Evolutionary conservation across 1,284 basidiomycete genomes (phyloP).

Genomic region (Neotropicomus parvogracilis): DNA sequence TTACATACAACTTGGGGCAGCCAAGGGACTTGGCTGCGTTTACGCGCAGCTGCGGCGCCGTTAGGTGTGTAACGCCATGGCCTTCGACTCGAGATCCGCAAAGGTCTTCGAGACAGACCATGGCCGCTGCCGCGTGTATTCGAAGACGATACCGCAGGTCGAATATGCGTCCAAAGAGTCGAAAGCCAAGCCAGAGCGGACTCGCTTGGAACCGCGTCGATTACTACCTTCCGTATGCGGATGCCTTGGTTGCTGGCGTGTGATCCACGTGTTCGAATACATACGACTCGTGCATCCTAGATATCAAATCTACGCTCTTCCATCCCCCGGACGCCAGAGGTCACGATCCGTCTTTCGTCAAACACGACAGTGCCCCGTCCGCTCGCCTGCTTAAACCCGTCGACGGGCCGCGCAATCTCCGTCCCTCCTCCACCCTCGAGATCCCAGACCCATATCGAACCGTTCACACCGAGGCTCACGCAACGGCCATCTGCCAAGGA

Average conservation of each 20-base stretch:
- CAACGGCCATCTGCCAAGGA: conserved; percentile 76
- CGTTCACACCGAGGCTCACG: conserved; percentile 65
- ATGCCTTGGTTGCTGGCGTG: too few species aligned
- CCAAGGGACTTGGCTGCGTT: conserved; percentile 1
- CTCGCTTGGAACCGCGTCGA: neutral
- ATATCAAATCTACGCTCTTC: conserved; percentile 67
- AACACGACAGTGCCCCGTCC: conserved; percentile 55
- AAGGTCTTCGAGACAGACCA: too few species aligned
- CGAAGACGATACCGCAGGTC: neutral
- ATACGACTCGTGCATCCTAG: conserved; percentile 27
- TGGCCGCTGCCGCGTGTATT: too few species aligned
- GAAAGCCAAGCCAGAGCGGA: conserved; percentile 11
- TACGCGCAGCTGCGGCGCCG: neutral
- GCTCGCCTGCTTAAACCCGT: conserved; percentile 11
- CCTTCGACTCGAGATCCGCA: neutral
- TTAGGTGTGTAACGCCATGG: too few species aligned
- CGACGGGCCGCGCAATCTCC: conserved; percentile 45
- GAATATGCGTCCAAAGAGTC: too few species aligned
- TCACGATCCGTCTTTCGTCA: conserved; percentile 70
- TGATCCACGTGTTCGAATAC: neutral
- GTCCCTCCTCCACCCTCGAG: conserved; percentile 64
- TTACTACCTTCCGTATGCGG: conserved; percentile 19
- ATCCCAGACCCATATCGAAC: conserved; percentile 81
- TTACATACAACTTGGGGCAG: neutral
- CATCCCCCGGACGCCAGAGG: conserved; percentile 48